Base-by-base conservation (phyloP, 2,329 filamentous ascomycete genomes). In the Trichoderma atrobrunneum region DNA sequence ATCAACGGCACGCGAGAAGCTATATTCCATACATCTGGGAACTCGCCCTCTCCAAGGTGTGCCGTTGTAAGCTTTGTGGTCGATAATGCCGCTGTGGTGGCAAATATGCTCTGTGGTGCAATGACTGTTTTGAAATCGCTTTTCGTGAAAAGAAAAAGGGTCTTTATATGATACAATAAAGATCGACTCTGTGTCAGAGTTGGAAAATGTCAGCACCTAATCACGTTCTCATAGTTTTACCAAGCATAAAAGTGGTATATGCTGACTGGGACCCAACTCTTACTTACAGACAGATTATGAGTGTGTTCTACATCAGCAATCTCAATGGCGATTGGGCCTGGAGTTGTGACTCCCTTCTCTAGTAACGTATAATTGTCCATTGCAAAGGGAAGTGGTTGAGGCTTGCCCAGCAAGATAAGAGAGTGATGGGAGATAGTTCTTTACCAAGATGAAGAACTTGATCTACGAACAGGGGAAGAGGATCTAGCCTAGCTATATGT, bases 41-140 rank as follows among this genome's bases (percentile, higher is more conserved):
- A 56, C 12, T n/a, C 57, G 18, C 14, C 10, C 18, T 30, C 28
- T 5, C 30, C 30, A 1, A 36, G 3, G 14, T 62, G 26, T 36
- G 70, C 43, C 11, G 70, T 72, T 21, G 70, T 69, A 21, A 74
- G n/a, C 30, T 28, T 60, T 7, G 70, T 59, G 3, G 28, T 56
- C 5, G 72, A 74, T 8, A 73, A 30, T 12, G 72, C 63, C 1
- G 65, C 73, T 28, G 74, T 61, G 2, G 72, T 61, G 16, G 75
- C 77, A 59, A 81, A 80, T 10, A 78, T 71, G 48, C 72, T 78
- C 21, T 81, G 79, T 2, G 79, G 80, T 0, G 77, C 18, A 14
- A 80, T 74, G 21, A 81, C 77, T 10, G 79, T 81, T 36, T 79
- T 79, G 76, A 80, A 78, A 43, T 81, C 78, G 65, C 78, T 79